These are phyloP conservation scores for Xylariaceae sp. DNA, from an alignment of 2,329 filamentous ascomycete species.

Conservation along the genomic window DNA sequence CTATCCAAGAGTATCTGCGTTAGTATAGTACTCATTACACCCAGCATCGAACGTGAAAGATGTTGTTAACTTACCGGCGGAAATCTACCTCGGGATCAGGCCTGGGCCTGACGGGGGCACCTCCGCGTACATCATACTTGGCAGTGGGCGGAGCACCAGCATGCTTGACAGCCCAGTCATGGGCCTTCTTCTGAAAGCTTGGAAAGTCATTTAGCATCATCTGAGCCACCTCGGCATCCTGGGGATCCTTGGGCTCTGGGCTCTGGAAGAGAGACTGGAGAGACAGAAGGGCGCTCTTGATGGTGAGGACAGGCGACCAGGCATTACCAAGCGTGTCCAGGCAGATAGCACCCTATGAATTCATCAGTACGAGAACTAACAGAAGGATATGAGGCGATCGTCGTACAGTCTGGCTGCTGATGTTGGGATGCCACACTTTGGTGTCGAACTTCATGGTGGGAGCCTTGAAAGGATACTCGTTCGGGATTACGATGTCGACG, in stretches of 20 bases:
- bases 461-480: slow-evolving; percentile 89
- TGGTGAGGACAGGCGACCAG: slow-evolving; percentile 95
- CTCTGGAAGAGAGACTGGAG: slow-evolving; percentile 89
- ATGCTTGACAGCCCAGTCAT: slow-evolving; percentile 85
- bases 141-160: slow-evolving; percentile 66
- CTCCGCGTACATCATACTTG: slow-evolving; percentile 18
- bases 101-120: slow-evolving; percentile 11
- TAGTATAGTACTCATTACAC: not conserved
- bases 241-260: slow-evolving; percentile 93
- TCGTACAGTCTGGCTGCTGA: slow-evolving; percentile 84
- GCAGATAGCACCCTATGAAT: slow-evolving; percentile 84
- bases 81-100: slow-evolving; percentile 38
- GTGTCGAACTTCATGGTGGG: slow-evolving; percentile 90
- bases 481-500: slow-evolving; percentile 84
- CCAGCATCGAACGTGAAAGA: no score
- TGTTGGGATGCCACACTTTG: slow-evolving; percentile 95
- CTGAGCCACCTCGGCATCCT: slow-evolving; percentile 90
- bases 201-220: slow-evolving; percentile 81
- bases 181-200: slow-evolving; percentile 75
- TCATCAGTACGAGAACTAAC: not conserved
- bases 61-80: slow-evolving; percentile 53
- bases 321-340: slow-evolving; percentile 85
- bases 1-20: slow-evolving; percentile 40
- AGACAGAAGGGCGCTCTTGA: slow-evolving; percentile 91
- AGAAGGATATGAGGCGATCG: not conserved